Percentiles rank a stretch among this genome's conserved stretches.
Conservation (phyloP, 345 rosid genomes). For the Eucalyptus marginata region DNA sequence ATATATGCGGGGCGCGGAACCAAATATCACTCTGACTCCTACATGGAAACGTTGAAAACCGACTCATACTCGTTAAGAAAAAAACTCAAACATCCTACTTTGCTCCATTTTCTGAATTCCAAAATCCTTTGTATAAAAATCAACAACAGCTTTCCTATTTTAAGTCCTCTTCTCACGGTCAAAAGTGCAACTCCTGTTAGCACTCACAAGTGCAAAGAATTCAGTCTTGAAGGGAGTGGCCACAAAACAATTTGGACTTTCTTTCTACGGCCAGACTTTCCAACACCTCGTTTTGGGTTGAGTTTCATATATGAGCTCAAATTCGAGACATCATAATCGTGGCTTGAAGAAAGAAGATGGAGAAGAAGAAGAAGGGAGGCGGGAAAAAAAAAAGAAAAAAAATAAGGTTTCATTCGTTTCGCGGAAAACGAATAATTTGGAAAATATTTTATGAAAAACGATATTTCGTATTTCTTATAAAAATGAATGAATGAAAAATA, state of each 20-base stretch:
- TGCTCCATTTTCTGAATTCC: not conserved
- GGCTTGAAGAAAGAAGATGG: no score
- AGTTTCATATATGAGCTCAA: no score
- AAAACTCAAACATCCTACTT: not conserved
- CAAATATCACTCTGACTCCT: not conserved
- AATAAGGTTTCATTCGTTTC: no score
- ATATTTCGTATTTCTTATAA: no score
- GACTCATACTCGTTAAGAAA: not conserved
- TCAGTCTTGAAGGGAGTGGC: not conserved
- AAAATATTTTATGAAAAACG: no score
- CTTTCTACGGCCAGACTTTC: not conserved
- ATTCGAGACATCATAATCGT: not conserved
- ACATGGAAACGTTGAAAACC: not conserved
- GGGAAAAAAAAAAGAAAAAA: no score
- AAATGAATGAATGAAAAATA: no score
- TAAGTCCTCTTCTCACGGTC: not conserved
- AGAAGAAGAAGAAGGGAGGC: no score
- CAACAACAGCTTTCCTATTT: not conserved
- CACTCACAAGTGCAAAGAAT: not conserved
- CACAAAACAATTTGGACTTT: not conserved
- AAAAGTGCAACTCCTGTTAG: not conserved
- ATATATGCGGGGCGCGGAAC: not conserved
- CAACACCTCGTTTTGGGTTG: not conserved
- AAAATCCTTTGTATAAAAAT: no score
- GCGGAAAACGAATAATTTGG: no score